Conservation (phyloP, 169 alveolate species). For the Plasmodium falciparum region DNA sequence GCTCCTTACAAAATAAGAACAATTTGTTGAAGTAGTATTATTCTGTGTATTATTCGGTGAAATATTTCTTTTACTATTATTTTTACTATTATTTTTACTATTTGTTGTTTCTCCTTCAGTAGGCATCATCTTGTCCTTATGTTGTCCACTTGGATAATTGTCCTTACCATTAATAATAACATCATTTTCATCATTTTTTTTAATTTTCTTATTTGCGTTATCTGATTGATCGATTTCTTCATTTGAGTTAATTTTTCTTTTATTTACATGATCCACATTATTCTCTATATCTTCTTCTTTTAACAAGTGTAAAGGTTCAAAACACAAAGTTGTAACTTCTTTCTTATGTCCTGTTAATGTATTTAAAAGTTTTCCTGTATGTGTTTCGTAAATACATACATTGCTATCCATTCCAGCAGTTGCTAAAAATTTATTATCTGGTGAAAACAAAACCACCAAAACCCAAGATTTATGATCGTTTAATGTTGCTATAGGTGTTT, state of each 20-base stretch:
- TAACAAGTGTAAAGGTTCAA: conserved; percentile 92
- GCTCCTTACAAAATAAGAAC: conserved; percentile 33
- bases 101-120: background rate
- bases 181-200: background rate
- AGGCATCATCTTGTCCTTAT: background rate
- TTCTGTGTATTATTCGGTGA: background rate
- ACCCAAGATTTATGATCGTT: conserved; percentile 97
- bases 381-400: conserved; percentile 90
- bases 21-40: background rate
- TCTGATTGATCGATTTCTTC: background rate
- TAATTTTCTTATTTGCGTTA: background rate
- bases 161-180: background rate
- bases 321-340: conserved; percentile 88
- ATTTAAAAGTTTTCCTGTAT: conserved; percentile 74
- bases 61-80: no score
- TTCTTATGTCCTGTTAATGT: conserved; percentile 76
- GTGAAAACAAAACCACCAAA: conserved; percentile 93
- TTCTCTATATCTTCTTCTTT: conserved; percentile 37
- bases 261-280: background rate
- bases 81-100: background rate
- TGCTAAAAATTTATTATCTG: conserved; percentile 93
- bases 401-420: conserved; percentile 94
- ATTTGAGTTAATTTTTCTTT: conserved; percentile 11
- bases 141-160: background rate
- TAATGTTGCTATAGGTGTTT: conserved; percentile 92